Evolutionary conservation across 2,329 filamentous ascomycete genomes (phyloP), one percentile per base, ranked within the genome.

Genomic region (Neonectria punicea): DNA sequence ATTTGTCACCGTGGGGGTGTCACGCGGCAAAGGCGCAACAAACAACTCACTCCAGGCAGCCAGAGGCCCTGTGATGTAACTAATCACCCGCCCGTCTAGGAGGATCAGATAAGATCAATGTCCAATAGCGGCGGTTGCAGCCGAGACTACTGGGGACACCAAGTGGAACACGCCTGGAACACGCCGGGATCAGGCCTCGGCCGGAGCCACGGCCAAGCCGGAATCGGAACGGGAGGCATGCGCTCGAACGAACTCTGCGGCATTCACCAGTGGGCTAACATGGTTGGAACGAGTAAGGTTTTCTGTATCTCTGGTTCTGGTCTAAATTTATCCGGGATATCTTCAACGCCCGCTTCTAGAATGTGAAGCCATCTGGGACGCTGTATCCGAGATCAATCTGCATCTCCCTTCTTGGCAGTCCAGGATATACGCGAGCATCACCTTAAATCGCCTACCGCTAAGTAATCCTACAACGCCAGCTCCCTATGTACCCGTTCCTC

Each of bases 101-200:
- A 58, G 51, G 56, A 73, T 73, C 71, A 70, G 71, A 73, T 73
- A 73, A 73, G 71, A 73, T 73, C 18, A 61, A 61, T 53, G 46
- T 62, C 70, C 70, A 73, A 73, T 73, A 22, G 66, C 28, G 25
- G 63, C 70, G 70, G 70, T 73, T 73, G 65, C 69, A 73, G 41
- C 70, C 70, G 70, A 5, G 32, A 8, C 39, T 18, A 72, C 32
- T 59, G 50, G 56, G 59, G 59, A 16, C 11, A 36, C 16, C 60
- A 20, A 18, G 39, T n/a, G 39, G 39, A 22, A 22, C 22, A 22
- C 22, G 22, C 22, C 22, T 22, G 20, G 20, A 22, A n/a, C 16
- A n/a, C 7, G 7, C n/a, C 39, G 5, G 39, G 39, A 43, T 43
- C 39, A 43, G 9, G 39, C 39, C n/a, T 20, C n/a, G 39, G 10